A percentile compares a stretch with the other conserved stretches of the same genome.
Conservation (phyloP, 1,284 basidiomycete genomes). For the Ceraceosorus guamensis region DNA sequence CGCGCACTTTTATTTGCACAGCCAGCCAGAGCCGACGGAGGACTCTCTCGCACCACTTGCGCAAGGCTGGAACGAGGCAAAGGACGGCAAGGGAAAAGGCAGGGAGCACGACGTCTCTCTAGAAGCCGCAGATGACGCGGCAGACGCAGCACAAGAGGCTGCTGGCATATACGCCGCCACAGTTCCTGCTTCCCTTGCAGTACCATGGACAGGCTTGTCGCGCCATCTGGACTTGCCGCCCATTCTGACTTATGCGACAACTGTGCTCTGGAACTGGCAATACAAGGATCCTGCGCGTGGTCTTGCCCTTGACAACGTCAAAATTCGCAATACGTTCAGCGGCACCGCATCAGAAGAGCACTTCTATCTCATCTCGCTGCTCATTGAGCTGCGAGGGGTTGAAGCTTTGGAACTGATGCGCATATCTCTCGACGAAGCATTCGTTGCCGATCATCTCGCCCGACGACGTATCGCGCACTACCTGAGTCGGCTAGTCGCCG, state of each 20-base stretch:
- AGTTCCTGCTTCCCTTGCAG: constrained; percentile 66
- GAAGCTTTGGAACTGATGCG: constrained; percentile 79
- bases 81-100: constrained; percentile 21
- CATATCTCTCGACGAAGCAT: constrained; percentile 79
- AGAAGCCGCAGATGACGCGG: constrained; percentile 1
- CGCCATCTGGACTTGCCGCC: constrained; percentile 75
- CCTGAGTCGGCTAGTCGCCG: constrained; percentile 60
- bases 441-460: constrained; percentile 75
- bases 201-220: constrained; percentile 65
- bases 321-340: constrained; percentile 67
- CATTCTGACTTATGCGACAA: constrained; percentile 84
- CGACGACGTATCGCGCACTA: constrained; percentile 53
- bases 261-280: constrained; percentile 86
- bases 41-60: constrained; percentile 6
- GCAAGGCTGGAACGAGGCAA: constrained; percentile 8
- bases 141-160: constrained; percentile 16
- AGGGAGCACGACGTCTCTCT: constrained; percentile 1
- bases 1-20: constrained; percentile 81
- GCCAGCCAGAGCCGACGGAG: constrained; percentile 50
- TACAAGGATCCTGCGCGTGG: constrained; percentile 39
- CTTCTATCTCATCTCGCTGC: constrained; percentile 79
- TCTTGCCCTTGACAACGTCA: constrained; percentile 31
- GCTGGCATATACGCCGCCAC: constrained; percentile 48
- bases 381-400: constrained; percentile 87
- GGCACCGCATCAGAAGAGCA: constrained; percentile 74